phyloP scores from a whole-genome alignment of 1,139 yeast species.

The Debaryomyces coudertii region DNA sequence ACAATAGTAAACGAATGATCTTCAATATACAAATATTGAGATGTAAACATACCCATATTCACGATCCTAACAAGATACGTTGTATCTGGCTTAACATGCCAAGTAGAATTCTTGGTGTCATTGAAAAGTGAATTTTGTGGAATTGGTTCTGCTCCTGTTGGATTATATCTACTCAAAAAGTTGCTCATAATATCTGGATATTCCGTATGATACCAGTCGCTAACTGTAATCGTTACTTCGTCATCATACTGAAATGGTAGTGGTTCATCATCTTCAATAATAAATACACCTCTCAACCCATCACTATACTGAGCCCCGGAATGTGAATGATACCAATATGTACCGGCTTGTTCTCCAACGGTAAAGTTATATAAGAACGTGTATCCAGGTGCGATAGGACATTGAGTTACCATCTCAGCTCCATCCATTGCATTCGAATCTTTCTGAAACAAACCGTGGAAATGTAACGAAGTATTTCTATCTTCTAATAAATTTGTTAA shows the following conservation, averaged over 20 bases:
- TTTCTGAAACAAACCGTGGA: slow-evolving; percentile 89
- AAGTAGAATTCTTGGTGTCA: slow-evolving; percentile 71
- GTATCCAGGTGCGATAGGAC: slow-evolving; percentile 80
- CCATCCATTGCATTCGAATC: slow-evolving; percentile 82
- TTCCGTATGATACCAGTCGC: slow-evolving; percentile 84
- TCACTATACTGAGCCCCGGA: slow-evolving; percentile 85
- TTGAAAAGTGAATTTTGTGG: slow-evolving; percentile 80
- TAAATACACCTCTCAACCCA: slow-evolving; percentile 82
- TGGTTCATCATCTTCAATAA: slow-evolving; percentile 62
- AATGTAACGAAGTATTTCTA: slow-evolving; percentile 77
- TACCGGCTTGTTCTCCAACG: slow-evolving; percentile 77
- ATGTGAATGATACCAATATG: slow-evolving; percentile 96
- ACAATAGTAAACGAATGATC: slow-evolving; percentile 81
- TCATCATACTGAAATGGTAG: slow-evolving; percentile 67
- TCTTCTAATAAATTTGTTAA: slow-evolving; percentile 70
- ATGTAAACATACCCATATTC: slow-evolving; percentile 84
- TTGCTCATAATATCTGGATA: slow-evolving; percentile 52
- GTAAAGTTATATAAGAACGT: slow-evolving; percentile 79
- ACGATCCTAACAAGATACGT: slow-evolving; percentile 79
- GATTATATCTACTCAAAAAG: slow-evolving; percentile 76
- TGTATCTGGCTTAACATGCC: slow-evolving; percentile 74
- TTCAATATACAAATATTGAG: slow-evolving; percentile 84
- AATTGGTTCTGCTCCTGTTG: slow-evolving; percentile 96
- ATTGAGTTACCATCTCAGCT: slow-evolving; percentile 82
- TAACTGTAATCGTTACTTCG: slow-evolving; percentile 65